Evolutionary conservation across 495 filamentous ascomycete species (phyloP).

Genomic region (Cudoniella acicularis): DNA sequence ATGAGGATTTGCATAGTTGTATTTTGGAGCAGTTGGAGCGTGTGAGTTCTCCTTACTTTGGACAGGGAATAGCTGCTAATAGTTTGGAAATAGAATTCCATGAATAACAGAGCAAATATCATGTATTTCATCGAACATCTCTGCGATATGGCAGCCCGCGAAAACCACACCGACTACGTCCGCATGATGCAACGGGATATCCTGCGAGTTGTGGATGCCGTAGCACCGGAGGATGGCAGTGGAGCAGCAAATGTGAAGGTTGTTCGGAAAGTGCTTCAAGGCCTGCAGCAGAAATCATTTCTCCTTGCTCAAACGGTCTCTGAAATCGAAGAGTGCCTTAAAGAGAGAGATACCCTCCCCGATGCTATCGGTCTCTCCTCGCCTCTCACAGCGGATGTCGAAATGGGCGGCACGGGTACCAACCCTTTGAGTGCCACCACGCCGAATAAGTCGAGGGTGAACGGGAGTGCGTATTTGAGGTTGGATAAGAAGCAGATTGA

Average conservation of each 20-base stretch:
- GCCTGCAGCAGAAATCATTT: slow-evolving; percentile 62
- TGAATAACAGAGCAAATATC: slow-evolving; percentile 97
- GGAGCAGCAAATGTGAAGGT: slow-evolving; percentile 95
- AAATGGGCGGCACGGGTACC: slow-evolving; percentile 25
- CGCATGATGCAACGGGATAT: slow-evolving; percentile 95
- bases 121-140: slow-evolving; percentile 98
- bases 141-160: slow-evolving; percentile 76
- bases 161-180: slow-evolving; percentile 72
- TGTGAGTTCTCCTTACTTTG: slow-evolving; percentile 36
- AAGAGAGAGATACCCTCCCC: slow-evolving; percentile 48
- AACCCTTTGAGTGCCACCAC: too few relatives aligned
- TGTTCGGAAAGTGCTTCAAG: slow-evolving; percentile 71
- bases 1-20: slow-evolving; percentile 95
- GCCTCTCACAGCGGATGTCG: slow-evolving; percentile 32
- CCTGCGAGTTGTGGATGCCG: slow-evolving; percentile 79
- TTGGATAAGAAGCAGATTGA: slow-evolving; percentile 86
- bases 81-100: slow-evolving; percentile 56
- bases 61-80: not conserved
- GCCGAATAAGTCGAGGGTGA: slow-evolving; percentile 27
- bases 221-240: slow-evolving; percentile 80
- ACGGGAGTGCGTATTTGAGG: slow-evolving; percentile 30
- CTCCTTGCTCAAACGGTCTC: slow-evolving; percentile 62
- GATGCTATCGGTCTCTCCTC: slow-evolving; percentile 15
- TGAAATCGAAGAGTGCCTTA: slow-evolving; percentile 77
- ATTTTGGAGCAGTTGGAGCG: slow-evolving; percentile 92